These are phyloP conservation scores for Paulownia fortunei DNA, from an alignment of 257 asterid genomes.

Conservation along the genomic window DNA sequence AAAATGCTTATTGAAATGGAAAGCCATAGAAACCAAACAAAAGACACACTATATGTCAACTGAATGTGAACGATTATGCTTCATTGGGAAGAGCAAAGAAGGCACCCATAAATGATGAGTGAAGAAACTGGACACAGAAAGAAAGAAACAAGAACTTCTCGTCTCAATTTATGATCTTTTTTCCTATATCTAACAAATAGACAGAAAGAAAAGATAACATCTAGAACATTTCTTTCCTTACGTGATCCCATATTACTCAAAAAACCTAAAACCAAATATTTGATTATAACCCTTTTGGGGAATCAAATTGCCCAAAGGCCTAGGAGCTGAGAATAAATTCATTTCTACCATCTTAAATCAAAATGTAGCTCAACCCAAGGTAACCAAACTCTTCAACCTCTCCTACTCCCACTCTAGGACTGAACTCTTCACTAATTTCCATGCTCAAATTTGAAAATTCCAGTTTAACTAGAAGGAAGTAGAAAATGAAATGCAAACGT, in stretches of 20 bases:
- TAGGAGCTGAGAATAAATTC: neutral
- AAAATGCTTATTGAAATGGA: neutral
- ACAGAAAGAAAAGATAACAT: neutral
- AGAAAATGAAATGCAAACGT: neutral
- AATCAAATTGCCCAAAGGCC: neutral
- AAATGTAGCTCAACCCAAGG: neutral
- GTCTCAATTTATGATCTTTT: neutral
- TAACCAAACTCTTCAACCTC: neutral
- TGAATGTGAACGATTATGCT: neutral
- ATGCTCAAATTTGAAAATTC: neutral
- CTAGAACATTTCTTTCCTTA: neutral
- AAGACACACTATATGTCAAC: neutral
- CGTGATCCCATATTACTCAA: neutral
- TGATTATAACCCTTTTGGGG: neutral
- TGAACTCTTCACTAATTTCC: neutral
- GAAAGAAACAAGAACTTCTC: conserved; percentile 4
- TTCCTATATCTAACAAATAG: neutral
- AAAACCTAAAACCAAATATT: neutral
- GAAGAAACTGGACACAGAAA: neutral
- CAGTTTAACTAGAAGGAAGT: neutral
- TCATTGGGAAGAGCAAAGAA: neutral
- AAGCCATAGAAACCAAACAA: neutral
- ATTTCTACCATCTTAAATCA: neutral
- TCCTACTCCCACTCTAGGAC: neutral
- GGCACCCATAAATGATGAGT: conserved; percentile 2